Evolutionary conservation across 1,284 basidiomycete species (phyloP), one percentile per base, ranked within the genome.

Genomic region (Cystobasidiaceae sp.): DNA sequence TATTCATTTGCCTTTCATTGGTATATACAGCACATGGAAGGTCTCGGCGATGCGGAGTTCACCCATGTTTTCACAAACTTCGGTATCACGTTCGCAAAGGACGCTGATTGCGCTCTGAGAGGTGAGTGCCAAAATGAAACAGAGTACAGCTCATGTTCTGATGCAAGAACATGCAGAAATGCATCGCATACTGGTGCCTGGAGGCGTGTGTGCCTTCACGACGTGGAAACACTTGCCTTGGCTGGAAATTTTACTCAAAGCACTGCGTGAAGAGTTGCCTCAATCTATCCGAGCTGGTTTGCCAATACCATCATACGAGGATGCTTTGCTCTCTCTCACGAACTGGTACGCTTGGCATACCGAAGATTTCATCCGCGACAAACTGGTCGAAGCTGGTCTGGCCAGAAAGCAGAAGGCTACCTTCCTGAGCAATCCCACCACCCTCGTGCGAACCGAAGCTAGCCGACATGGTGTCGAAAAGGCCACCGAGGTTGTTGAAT

Each of bases 171-270:
- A n/a, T n/a, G 33, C 34, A 64, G 61, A 56, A 28, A 55, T 64
- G 30, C 41, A 51, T 15, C 52, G 61, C 27, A 32, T 55, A n/a
- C 44, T 64, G 9, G 25, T 45, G 43, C 51, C 61, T 27, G 61
- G 61, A n/a, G 61, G 61, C n/a, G 41, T 56, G 17, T 64, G 61
- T 33, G 61, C 41, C n/a, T 56, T 64, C 30, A 64, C 61, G 39
- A 34, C 46, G 23, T 64, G 61, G 61, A 64, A 55, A 43, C 52
- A 41, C 34, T 34, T 64, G 25, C 33, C 51, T n/a, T 64, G 61
- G 61, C 21, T 64, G 15, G 41, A 55, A 17, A 45, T 64, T 25
- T 30, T 64, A 39, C 25, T 21, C 7, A 19, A 54, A 46, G 61
- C 61, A 30, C 33, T 64, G 6, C 41, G 25, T 19, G 15, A 32